Evolutionary conservation across 805 yeast species (phyloP).

Genomic region (Cyberlindnera lachancei): DNA sequence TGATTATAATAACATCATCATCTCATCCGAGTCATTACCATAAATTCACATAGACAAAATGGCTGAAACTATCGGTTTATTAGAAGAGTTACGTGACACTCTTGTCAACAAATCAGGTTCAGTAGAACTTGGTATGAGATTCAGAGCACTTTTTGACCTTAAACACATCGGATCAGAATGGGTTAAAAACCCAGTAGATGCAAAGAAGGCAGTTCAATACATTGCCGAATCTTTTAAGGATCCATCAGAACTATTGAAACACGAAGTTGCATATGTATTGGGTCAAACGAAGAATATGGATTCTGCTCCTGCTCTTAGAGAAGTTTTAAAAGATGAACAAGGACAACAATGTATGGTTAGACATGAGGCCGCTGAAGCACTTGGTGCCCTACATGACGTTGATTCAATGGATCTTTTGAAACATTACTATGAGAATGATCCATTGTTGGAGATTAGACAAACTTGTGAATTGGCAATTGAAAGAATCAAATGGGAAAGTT

Average conservation of each 20-base stretch:
- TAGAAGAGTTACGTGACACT: conserved; percentile 69
- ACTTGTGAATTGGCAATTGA: conserved; percentile 97
- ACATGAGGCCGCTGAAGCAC: conserved; percentile 98
- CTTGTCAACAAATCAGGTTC: conserved; percentile 59
- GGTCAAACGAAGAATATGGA: conserved; percentile 87
- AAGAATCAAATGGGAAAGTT: conserved; percentile 87
- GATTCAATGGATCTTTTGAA: conserved; percentile 62
- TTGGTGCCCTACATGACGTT: conserved; percentile 88
- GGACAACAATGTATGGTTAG: conserved; percentile 93
- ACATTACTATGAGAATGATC: conserved; percentile 63
- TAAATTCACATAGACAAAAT: background rate
- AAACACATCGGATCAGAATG: conserved; percentile 81
- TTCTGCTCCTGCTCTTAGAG: conserved; percentile 70
- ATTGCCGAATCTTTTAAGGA: conserved; percentile 84
- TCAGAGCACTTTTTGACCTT: conserved; percentile 88
- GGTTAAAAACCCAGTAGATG: conserved; percentile 39
- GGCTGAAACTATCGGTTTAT: conserved; percentile 26
- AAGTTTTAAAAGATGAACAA: conserved; percentile 51
- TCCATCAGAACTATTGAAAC: conserved; percentile 80
- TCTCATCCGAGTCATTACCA: too few species aligned
- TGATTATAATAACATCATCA: too few species aligned
- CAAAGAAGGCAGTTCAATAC: conserved; percentile 65
- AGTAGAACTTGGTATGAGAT: conserved; percentile 74
- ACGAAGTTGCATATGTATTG: conserved; percentile 93
- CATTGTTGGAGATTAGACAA: conserved; percentile 82